Conservation (phyloP, 2,329 filamentous ascomycete genomes). For the Penicillium sp. region DNA sequence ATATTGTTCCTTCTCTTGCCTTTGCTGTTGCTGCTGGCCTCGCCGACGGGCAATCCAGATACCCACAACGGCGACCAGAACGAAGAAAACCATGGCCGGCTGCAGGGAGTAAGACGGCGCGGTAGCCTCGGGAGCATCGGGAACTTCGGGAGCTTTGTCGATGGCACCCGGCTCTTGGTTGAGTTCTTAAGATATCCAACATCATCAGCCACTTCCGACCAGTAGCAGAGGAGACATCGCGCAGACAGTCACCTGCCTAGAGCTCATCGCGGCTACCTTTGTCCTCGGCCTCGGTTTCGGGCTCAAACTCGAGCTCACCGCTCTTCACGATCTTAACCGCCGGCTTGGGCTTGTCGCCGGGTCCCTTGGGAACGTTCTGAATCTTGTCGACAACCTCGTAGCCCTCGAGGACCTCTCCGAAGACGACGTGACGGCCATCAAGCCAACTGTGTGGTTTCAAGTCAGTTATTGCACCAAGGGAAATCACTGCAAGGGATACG, state of each 20-base stretch:
- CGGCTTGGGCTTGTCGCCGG: slow-evolving; percentile 56
- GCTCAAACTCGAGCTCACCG: slow-evolving; percentile 60
- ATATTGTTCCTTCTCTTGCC: slow-evolving; percentile 14
- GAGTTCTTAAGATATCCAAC: slow-evolving; percentile 25
- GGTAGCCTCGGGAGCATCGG: slow-evolving; percentile 3
- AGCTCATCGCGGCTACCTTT: slow-evolving; percentile 69
- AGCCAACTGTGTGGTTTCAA: slow-evolving; percentile 49
- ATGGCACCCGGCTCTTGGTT: slow-evolving; percentile 10
- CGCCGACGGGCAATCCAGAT: slow-evolving; percentile 19
- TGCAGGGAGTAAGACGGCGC: slow-evolving; percentile 15
- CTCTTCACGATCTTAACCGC: slow-evolving; percentile 64
- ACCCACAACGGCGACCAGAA: slow-evolving; percentile 18
- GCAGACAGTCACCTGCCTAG: slow-evolving; percentile 44
- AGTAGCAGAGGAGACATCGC: slow-evolving; percentile 24
- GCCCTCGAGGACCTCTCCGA: slow-evolving; percentile 67
- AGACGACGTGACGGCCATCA: slow-evolving; percentile 64
- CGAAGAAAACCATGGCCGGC: slow-evolving; percentile 17
- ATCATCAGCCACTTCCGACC: slow-evolving; percentile 34
- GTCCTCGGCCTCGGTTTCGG: slow-evolving; percentile 25
- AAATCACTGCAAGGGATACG: slow-evolving; percentile 5
- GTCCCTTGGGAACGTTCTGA: slow-evolving; percentile 58
- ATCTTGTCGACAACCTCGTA: slow-evolving; percentile 65
- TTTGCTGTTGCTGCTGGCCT: slow-evolving; percentile 13
- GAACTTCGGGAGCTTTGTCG: slow-evolving; percentile 6
- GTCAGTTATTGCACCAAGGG: slow-evolving; percentile 4